These are phyloP conservation scores for Escallonia herrerae DNA, from an alignment of 129 eudicot genomes.

Conservation along the genomic window DNA sequence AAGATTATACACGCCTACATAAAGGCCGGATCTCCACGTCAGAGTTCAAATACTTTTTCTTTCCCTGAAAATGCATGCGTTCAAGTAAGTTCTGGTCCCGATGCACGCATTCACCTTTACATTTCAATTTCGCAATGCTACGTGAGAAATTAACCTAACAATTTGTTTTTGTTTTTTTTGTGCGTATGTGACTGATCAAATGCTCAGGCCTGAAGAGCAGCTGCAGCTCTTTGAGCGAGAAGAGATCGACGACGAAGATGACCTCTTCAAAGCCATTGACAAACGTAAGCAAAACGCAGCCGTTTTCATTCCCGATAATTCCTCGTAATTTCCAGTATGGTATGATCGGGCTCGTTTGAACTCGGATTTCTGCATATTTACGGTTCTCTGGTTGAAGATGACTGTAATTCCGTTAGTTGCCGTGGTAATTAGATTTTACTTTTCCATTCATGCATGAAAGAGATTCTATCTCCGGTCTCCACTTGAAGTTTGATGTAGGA, in stretches of 20 bases:
- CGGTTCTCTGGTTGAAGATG: no score
- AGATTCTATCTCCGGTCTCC: no score
- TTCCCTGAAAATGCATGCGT: slow-evolving; percentile 40
- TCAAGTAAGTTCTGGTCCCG: slow-evolving; percentile 35
- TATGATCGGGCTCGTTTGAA: no score
- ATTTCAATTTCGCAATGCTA: background rate
- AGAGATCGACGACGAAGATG: slow-evolving; percentile 91
- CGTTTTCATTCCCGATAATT: background rate
- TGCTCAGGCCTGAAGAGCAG: slow-evolving; percentile 69
- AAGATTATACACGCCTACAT: no score
- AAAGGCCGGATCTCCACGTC: no score
- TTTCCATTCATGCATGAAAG: no score
- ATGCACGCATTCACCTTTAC: background rate
- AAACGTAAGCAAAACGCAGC: slow-evolving; percentile 33
- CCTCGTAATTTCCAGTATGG: no score
- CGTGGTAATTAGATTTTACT: no score
- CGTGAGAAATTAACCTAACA: background rate
- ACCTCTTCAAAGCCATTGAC: slow-evolving; percentile 82
- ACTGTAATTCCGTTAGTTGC: no score
- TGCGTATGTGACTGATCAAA: slow-evolving; percentile 25
- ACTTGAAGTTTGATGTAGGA: no score
- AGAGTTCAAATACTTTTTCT: background rate
- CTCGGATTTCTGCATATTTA: no score
- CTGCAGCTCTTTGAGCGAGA: slow-evolving; percentile 87
- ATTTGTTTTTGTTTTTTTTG: slow-evolving; percentile 12